These are phyloP conservation scores for Groenewaldozyma tartarivorans DNA, from an alignment of 805 yeast genomes.

Conservation along the genomic window DNA sequence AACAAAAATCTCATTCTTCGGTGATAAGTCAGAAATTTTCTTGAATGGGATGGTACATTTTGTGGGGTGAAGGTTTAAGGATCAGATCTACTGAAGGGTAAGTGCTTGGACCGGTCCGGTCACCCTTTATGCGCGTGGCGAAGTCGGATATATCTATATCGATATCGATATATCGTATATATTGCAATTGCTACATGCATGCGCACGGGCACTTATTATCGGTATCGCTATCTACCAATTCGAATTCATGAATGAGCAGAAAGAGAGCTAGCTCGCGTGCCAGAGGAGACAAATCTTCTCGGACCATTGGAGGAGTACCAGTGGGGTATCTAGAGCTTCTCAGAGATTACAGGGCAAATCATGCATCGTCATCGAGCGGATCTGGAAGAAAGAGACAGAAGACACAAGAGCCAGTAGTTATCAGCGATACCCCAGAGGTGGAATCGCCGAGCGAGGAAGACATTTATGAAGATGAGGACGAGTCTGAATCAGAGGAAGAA, in stretches of 20 bases:
- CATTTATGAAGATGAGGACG: constrained; percentile 17
- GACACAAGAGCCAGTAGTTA: not conserved
- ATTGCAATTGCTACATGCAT: too few relatives aligned
- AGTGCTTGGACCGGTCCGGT: too few relatives aligned
- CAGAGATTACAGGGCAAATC: not conserved
- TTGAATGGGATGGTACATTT: too few relatives aligned
- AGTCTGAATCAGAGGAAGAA: constrained; percentile 25
- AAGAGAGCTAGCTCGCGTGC: not conserved
- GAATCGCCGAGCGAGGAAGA: constrained; percentile 13
- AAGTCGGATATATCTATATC: too few relatives aligned
- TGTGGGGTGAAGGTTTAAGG: too few relatives aligned
- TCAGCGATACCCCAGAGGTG: constrained; percentile 4
- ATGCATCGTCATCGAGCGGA: not conserved
- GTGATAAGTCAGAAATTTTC: not conserved
- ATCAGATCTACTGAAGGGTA: too few relatives aligned
- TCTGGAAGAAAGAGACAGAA: constrained; percentile 1
- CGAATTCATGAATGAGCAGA: not conserved
- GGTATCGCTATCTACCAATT: too few relatives aligned
- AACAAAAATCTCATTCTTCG: not conserved
- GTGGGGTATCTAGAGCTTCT: constrained; percentile 2
- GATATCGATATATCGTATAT: too few relatives aligned
- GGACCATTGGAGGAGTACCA: constrained; percentile 6
- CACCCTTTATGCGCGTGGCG: too few relatives aligned
- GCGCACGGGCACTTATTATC: too few relatives aligned
- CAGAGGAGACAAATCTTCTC: not conserved